Evolutionary conservation across 306 rosid genomes (phyloP).

Genomic region (Begonia loranthoides): DNA sequence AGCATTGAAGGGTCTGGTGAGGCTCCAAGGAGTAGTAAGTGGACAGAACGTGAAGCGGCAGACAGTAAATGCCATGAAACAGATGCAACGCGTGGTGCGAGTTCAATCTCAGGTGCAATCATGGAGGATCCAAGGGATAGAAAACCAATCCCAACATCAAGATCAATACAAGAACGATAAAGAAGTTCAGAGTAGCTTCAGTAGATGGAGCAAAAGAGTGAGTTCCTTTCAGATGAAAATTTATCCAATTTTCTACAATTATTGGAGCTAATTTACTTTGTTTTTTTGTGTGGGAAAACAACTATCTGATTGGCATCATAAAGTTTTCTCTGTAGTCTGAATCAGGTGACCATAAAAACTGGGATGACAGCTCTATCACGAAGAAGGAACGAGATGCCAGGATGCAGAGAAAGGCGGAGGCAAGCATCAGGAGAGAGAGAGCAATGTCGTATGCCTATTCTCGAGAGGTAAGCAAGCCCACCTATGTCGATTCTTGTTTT

Average conservation of each 20-base stretch:
- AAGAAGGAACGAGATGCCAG: conserved; percentile 81
- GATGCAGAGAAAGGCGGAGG: conserved; percentile 80
- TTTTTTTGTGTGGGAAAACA: no score
- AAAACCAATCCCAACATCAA: conserved; percentile 68
- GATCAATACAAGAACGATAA: conserved; percentile 18
- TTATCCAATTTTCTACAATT: no score
- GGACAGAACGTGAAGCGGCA: conserved; percentile 98
- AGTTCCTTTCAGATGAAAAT: conserved; percentile 14
- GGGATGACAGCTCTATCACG: conserved; percentile 89
- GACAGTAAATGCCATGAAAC: conserved; percentile 84
- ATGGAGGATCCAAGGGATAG: conserved; percentile 80
- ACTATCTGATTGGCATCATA: no score
- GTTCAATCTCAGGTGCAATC: conserved; percentile 95
- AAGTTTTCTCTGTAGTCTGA: conserved; percentile 40
- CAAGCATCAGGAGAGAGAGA: conserved; percentile 80
- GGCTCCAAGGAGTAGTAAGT: conserved; percentile 97
- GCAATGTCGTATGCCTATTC: conserved; percentile 95
- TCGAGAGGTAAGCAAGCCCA: conserved; percentile 10
- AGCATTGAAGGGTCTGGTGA: conserved; percentile 87
- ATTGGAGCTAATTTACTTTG: no score
- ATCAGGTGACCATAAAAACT: conserved; percentile 48
- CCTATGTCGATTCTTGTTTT: no score
- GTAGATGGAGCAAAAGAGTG: conserved; percentile 52
- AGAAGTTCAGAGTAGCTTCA: conserved; percentile 44
- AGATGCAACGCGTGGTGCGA: conserved; percentile 87